Evolutionary conservation across 441 rosid genomes (phyloP), one percentile per base, ranked within the genome.

Genomic region (Croton setiger): DNA sequence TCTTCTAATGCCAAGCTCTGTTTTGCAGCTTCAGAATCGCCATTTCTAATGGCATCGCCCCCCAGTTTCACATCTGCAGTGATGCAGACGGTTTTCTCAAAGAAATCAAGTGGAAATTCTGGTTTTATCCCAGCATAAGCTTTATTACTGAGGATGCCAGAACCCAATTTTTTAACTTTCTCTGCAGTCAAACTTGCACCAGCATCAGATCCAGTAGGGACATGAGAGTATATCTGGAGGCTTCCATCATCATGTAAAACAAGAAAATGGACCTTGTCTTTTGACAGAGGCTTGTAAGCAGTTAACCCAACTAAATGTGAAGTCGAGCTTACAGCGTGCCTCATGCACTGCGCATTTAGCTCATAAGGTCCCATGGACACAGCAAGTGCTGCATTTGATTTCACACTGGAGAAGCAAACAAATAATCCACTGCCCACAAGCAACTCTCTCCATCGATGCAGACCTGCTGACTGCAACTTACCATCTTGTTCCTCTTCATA

Each of bases 171-270:
- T 74, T 94, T 90, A 45, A 96, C 94, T 72, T 88, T 94, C 80
- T 96, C 98, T 59, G 90, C 87, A 41, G 90, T 78, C 66, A 83
- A 87, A 89, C 80, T 87, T 71, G 88, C 80, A 76, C 78, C 77
- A 67, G 81, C 71, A 85, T 94, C 98, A 79, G 76, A 77, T 79
- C 92, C 99, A 55, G 72, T 65, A 20, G 91, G 88, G 74, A 79
- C 82, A 77, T 90, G 87, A 57, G 92, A 86, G 81, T 94, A 94
- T 85, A 96, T 96, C 76, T 94, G 99, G 79, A 96, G 97, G 85
- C 99, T 96, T 69, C 99, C 98, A 82, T 94, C 99, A 74, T 96
- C 99, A 82, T 94, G 91, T 72, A 96, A 87, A 79, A 90, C 92
- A 84, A 96, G 96, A 79, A 93, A 94, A 79, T 96, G 94, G 72